phyloP scores from a whole-genome alignment of 169 alveolate species.

The Amoebophrya sp. region DNA sequence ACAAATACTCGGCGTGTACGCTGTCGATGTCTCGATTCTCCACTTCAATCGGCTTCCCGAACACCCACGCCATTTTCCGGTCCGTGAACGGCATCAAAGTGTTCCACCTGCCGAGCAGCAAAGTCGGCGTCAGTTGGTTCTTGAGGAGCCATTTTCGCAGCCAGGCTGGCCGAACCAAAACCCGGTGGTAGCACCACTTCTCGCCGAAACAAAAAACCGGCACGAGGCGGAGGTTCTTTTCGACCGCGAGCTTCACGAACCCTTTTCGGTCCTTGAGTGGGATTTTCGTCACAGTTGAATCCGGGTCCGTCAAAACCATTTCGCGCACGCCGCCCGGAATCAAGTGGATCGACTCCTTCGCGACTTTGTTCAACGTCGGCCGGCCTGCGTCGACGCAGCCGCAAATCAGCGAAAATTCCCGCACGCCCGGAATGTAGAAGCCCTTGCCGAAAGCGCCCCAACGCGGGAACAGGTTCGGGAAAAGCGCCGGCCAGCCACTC shows the following conservation, averaged over 20 bases:
- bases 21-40: background rate
- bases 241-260: background rate
- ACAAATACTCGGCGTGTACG: background rate
- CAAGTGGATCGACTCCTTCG: background rate
- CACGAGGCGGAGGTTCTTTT: background rate
- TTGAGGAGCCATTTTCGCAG: background rate
- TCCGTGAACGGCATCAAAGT: background rate
- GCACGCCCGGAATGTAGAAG: background rate
- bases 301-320: background rate
- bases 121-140: background rate
- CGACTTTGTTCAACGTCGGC: background rate
- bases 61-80: background rate
- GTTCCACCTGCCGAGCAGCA: background rate
- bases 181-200: background rate
- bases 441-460: background rate
- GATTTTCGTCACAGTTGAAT: background rate
- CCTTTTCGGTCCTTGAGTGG: background rate
- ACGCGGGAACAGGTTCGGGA: background rate
- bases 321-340: background rate
- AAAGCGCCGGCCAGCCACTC: background rate
- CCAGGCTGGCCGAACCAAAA: background rate
- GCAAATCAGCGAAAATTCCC: background rate
- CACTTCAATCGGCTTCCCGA: no score
- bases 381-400: background rate
- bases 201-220: background rate